Conservation (phyloP, 2,329 filamentous ascomycete genomes). For the Botrytis porri region DNA sequence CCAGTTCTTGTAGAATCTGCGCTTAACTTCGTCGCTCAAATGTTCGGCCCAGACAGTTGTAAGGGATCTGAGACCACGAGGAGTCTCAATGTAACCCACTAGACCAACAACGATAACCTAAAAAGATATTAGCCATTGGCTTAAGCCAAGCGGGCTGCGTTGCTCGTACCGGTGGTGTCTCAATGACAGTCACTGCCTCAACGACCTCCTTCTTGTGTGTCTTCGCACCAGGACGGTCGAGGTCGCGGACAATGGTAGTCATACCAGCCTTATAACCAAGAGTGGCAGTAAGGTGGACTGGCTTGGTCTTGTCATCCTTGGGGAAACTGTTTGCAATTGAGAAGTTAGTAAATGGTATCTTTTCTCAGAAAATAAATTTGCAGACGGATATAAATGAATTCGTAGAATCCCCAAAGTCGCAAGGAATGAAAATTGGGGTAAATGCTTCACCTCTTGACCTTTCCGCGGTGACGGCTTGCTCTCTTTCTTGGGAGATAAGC, state of each 20-base stretch:
- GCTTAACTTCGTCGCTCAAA: constrained; percentile 96
- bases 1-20: constrained; percentile 99
- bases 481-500: constrained; percentile 88
- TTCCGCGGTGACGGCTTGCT: constrained; percentile 88
- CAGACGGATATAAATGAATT: not conserved
- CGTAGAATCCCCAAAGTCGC: constrained; percentile 15
- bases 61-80: constrained; percentile 97
- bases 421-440: constrained; percentile 18
- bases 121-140: constrained; percentile 67
- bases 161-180: constrained; percentile 93
- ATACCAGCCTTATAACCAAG: constrained; percentile 99
- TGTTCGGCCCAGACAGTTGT: constrained; percentile 99
- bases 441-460: constrained; percentile 89
- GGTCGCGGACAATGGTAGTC: constrained; percentile 94
- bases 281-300: constrained; percentile 94
- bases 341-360: constrained; percentile 13
- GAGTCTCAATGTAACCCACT: constrained; percentile 99
- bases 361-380: not conserved
- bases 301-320: constrained; percentile 99
- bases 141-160: constrained; percentile 75
- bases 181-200: constrained; percentile 82
- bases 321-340: constrained; percentile 64
- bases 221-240: constrained; percentile 98
- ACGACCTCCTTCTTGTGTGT: constrained; percentile 99
- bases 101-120: constrained; percentile 99